Conservation (phyloP, 75 land plant species). For the Adiantum capillusveneris region DNA sequence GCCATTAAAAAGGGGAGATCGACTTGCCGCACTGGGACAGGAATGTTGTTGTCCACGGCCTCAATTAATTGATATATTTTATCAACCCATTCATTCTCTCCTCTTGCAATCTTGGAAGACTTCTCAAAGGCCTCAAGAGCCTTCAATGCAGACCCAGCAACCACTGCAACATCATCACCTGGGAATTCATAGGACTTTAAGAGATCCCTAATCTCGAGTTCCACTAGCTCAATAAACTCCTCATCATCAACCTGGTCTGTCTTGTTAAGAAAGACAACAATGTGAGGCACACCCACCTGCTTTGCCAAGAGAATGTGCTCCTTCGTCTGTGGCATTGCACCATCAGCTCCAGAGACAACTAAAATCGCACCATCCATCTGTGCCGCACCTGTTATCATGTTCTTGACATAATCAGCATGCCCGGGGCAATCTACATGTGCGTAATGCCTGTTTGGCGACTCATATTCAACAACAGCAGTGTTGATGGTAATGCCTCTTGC, state of each 20-base stretch:
- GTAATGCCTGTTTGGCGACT: conserved; percentile 81
- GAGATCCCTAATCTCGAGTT: conserved; percentile 85
- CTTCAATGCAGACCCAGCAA: conserved; percentile 76
- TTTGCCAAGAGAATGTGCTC: conserved; percentile 93
- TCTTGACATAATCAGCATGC: conserved; percentile 93
- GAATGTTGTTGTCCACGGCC: conserved; percentile 77
- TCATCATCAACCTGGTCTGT: conserved; percentile 77
- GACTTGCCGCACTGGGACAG: conserved; percentile 65
- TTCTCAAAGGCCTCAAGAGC: conserved; percentile 76
- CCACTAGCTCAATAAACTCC: conserved; percentile 82
- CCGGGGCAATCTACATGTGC: conserved; percentile 98
- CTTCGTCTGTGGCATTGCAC: conserved; percentile 98
- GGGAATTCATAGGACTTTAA: conserved; percentile 83
- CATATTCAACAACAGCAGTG: conserved; percentile 94
- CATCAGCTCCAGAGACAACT: conserved; percentile 84
- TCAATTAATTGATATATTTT: conserved; percentile 87
- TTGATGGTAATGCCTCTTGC: conserved; percentile 92
- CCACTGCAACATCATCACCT: conserved; percentile 88
- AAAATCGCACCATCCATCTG: conserved; percentile 99
- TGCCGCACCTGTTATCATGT: conserved; percentile 91
- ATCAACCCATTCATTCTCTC: conserved; percentile 81
- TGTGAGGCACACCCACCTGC: conserved; percentile 93
- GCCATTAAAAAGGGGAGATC: conserved; percentile 87
- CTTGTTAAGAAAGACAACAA: conserved; percentile 87
- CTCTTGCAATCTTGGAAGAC: conserved; percentile 56